These are phyloP conservation scores for Suhomyces sp. DNA, from an alignment of 805 yeast genomes.

Conservation along the genomic window DNA sequence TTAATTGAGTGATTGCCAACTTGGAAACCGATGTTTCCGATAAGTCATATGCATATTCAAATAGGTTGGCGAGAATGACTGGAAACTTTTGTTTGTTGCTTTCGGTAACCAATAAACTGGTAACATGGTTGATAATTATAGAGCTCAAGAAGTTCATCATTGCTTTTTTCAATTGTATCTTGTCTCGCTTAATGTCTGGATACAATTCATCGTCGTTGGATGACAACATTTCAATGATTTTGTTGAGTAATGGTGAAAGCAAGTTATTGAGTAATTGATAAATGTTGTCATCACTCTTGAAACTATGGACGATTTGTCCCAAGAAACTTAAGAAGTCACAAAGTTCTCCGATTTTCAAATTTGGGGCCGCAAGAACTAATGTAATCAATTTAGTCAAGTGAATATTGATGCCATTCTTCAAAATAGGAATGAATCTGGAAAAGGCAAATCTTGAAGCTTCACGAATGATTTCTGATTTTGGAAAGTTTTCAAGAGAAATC, in stretches of 20 bases:
- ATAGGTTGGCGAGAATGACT: conserved; percentile 57
- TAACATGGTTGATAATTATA: conserved; percentile 71
- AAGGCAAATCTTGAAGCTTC: conserved; percentile 86
- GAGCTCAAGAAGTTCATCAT: conserved; percentile 68
- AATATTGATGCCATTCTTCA: conserved; percentile 46
- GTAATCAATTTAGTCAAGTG: conserved; percentile 71
- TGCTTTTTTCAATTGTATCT: conserved; percentile 63
- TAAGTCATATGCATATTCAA: conserved; percentile 63
- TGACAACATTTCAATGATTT: conserved; percentile 54
- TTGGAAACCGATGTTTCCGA: conserved; percentile 67
- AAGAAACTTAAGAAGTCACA: conserved; percentile 80
- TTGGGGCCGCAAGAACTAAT: conserved; percentile 51
- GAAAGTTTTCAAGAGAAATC: conserved; percentile 77
- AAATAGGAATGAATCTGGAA: conserved; percentile 79
- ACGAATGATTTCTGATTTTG: conserved; percentile 65
- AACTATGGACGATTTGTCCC: conserved; percentile 83
- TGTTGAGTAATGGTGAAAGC: conserved; percentile 69
- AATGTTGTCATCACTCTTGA: conserved; percentile 62
- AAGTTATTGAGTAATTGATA: conserved; percentile 74
- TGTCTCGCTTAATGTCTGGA: conserved; percentile 68
- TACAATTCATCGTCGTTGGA: conserved; percentile 29
- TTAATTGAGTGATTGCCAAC: conserved; percentile 65
- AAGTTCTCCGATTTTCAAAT: conserved; percentile 63
- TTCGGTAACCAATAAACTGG: conserved; percentile 71
- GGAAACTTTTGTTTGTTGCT: conserved; percentile 64